Percentiles rank a stretch among this genome's conserved stretches.
Conservation (phyloP, 2,329 filamentous ascomycete species). For the Aquanectria penicillioides region DNA sequence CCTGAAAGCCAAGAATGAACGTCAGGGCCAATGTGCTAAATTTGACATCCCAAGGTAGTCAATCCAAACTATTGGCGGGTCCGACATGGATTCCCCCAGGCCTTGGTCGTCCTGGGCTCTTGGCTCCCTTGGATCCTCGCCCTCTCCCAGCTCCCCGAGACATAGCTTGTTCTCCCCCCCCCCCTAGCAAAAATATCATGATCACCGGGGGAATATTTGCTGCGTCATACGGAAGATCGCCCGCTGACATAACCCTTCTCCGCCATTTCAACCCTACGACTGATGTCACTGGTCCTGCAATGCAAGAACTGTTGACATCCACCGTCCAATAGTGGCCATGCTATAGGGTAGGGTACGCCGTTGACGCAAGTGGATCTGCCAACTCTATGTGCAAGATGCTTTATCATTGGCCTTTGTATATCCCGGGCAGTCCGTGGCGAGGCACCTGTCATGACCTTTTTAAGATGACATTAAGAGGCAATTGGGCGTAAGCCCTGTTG, state of each 20-base stretch:
- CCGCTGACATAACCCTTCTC: conserved; percentile 14
- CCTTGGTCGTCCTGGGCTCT: conserved; percentile 9
- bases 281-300: conserved; percentile 23
- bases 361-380: neutral
- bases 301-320: neutral
- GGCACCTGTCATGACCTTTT: neutral
- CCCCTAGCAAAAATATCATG: neutral
- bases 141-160: conserved; percentile 2
- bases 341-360: conserved; percentile 1
- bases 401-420: neutral
- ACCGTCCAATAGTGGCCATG: neutral
- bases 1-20: conserved; percentile 23
- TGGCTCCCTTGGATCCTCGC: conserved; percentile 22
- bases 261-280: neutral
- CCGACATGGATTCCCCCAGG: conserved; percentile 29
- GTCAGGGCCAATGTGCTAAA: conserved; percentile 33
- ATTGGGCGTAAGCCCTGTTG: neutral
- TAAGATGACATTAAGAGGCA: neutral
- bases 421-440: neutral
- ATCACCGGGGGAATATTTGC: conserved; percentile 18
- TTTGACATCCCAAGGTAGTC: conserved; percentile 38
- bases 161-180: neutral
- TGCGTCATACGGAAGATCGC: conserved; percentile 26
- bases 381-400: neutral
- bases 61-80: conserved; percentile 27